phyloP scores from a whole-genome alignment of 108 stramenopile species.

The Nannochloropsis granulata region DNA sequence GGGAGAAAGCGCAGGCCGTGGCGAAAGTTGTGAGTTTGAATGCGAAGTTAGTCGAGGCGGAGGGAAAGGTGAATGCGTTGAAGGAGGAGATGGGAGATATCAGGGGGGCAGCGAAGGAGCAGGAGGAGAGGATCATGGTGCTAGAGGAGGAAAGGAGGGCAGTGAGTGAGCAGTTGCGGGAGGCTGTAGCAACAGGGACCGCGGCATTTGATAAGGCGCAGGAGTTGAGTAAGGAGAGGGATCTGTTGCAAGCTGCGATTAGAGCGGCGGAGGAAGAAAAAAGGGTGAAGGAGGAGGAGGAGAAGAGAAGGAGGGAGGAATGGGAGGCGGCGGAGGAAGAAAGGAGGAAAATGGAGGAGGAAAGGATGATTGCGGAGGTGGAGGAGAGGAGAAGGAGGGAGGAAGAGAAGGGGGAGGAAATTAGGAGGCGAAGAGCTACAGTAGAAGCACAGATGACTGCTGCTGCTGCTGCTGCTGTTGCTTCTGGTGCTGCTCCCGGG shows the following conservation, averaged over 20 bases:
- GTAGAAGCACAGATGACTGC: neutral
- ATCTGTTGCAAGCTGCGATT: neutral
- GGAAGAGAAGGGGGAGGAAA: neutral
- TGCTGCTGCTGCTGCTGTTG: too few relatives aligned
- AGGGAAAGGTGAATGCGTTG: neutral
- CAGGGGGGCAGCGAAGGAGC: neutral
- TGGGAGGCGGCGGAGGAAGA: neutral
- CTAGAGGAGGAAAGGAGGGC: neutral
- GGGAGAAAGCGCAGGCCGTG: neutral
- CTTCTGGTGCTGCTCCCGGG: too few relatives aligned
- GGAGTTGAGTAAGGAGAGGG: neutral
- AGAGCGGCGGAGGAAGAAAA: neutral
- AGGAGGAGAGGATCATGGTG: neutral
- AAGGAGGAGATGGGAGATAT: neutral
- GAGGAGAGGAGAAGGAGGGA: neutral
- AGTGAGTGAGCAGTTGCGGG: neutral
- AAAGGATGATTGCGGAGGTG: neutral
- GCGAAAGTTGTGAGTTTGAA: neutral
- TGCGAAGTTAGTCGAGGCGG: neutral
- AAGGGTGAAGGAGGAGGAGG: neutral
- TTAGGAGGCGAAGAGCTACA: neutral
- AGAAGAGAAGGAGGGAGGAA: neutral
- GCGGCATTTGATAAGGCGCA: neutral
- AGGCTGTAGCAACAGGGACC: neutral
- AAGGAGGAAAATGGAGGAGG: neutral